Conservation (phyloP, 2,329 filamentous ascomycete species). For the Fusarium brevicatenulatum region DNA sequence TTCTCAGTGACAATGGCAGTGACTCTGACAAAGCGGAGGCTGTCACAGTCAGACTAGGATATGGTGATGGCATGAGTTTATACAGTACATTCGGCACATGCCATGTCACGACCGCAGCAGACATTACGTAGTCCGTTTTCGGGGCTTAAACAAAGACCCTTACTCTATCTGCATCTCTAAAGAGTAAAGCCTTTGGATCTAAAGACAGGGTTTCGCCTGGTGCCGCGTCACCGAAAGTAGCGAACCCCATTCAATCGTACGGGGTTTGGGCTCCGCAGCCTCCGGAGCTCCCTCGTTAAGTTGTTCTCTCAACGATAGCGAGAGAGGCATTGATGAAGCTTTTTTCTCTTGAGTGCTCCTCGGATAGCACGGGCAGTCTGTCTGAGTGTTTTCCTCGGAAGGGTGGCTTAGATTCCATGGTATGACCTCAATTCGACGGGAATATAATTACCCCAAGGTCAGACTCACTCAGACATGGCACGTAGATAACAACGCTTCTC, state of each 20-base stretch:
- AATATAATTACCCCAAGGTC: conserved; percentile 22
- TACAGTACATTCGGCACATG: conserved; percentile 10
- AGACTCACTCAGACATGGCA: not conserved
- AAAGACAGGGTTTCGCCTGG: conserved; percentile 12
- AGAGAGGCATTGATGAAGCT: not conserved
- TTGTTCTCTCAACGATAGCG: not conserved
- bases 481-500: conserved; percentile 5
- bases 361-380: conserved; percentile 19
- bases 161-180: conserved; percentile 13
- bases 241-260: conserved; percentile 12
- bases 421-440: conserved; percentile 9
- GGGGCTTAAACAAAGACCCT: conserved; percentile 17
- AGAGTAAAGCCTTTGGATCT: conserved; percentile 10
- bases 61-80: conserved; percentile 1
- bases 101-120: conserved; percentile 1
- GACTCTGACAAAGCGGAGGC: not conserved
- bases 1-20: not conserved
- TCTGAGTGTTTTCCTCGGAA: not conserved
- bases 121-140: conserved; percentile 29
- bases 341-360: not conserved
- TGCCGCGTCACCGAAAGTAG: conserved; percentile 36
- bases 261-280: conserved; percentile 21
- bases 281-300: conserved; percentile 5
- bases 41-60: conserved; percentile 1
- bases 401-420: conserved; percentile 6